Conservation (phyloP, 805 yeast species). For the Pichia membranifaciens region DNA sequence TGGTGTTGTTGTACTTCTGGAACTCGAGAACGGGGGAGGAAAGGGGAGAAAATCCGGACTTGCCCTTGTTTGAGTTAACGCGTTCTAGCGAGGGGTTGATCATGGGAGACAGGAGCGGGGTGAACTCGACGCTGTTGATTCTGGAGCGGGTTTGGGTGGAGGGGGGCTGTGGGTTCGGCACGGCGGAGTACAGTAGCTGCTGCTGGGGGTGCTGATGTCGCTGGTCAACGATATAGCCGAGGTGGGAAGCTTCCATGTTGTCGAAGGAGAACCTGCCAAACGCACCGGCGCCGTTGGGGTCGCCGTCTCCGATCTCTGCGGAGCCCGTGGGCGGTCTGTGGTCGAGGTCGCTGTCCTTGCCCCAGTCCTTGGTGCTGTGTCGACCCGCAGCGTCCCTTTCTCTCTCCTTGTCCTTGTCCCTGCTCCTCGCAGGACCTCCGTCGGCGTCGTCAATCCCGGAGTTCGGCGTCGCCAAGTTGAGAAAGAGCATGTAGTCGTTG, state of each 20-base stretch:
- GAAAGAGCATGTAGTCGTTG: conserved; percentile 5
- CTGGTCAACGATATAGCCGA: background rate
- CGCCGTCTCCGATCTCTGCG: background rate
- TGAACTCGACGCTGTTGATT: conserved; percentile 33
- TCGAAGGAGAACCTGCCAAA: background rate
- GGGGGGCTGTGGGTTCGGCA: background rate
- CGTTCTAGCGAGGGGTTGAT: conserved; percentile 49
- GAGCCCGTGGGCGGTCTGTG: background rate
- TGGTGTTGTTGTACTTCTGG: conserved; percentile 20
- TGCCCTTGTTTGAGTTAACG: conserved; percentile 11
- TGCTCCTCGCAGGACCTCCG: background rate
- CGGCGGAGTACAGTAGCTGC: background rate
- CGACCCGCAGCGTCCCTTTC: too few relatives aligned
- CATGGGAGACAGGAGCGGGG: conserved; percentile 70
- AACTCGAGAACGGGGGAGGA: conserved; percentile 67
- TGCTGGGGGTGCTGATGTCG: background rate
- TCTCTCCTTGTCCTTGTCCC: too few relatives aligned
- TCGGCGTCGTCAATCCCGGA: background rate
- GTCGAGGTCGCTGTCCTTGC: too few relatives aligned
- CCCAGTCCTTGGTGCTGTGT: too few relatives aligned
- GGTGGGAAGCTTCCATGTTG: background rate
- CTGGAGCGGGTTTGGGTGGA: background rate
- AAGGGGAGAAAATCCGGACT: conserved; percentile 40
- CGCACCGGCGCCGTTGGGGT: too few relatives aligned
- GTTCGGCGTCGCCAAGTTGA: conserved; percentile 3